Percentiles rank a stretch among this genome's conserved stretches.
Evolutionary conservation across 202 grass and related monocot genomes (phyloP).

Genomic region (Saccharum hybrid): DNA sequence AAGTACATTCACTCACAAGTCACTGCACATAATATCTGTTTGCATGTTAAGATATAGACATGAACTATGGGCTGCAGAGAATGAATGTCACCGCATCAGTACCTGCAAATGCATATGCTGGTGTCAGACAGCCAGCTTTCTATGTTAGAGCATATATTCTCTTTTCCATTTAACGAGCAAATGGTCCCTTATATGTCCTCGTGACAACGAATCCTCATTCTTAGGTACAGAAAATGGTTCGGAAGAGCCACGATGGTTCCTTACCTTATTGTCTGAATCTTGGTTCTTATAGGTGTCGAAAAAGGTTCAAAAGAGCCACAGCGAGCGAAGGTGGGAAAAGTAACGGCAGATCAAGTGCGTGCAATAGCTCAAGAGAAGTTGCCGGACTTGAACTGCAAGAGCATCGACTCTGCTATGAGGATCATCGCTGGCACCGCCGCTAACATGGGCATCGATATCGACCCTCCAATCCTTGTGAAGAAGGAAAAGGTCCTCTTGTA

Average conservation of each 20-base stretch:
- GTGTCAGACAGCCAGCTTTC: not conserved
- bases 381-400: conserved; percentile 93
- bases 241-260: not conserved
- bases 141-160: conserved; percentile 9
- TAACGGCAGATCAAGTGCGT: conserved; percentile 79
- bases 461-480: conserved; percentile 76
- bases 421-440: conserved; percentile 91
- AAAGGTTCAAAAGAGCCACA: conserved; percentile 85
- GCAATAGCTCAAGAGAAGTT: conserved; percentile 86
- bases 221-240: not conserved
- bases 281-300: conserved; percentile 66
- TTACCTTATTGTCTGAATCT: conserved; percentile 36
- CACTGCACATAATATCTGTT: not conserved
- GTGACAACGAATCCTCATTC: not conserved
- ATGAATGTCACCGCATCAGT: not conserved
- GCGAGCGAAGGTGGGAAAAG: conserved; percentile 79
- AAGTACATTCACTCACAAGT: not conserved
- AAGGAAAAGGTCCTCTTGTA: conserved; percentile 78
- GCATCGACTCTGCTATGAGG: conserved; percentile 87
- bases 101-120: not conserved
- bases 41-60: not conserved
- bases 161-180: conserved; percentile 7
- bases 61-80: not conserved
- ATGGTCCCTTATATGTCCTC: not conserved
- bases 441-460: conserved; percentile 96